Base-by-base conservation (phyloP, 805 yeast species). In the Ogataea paraovalis region DNA sequence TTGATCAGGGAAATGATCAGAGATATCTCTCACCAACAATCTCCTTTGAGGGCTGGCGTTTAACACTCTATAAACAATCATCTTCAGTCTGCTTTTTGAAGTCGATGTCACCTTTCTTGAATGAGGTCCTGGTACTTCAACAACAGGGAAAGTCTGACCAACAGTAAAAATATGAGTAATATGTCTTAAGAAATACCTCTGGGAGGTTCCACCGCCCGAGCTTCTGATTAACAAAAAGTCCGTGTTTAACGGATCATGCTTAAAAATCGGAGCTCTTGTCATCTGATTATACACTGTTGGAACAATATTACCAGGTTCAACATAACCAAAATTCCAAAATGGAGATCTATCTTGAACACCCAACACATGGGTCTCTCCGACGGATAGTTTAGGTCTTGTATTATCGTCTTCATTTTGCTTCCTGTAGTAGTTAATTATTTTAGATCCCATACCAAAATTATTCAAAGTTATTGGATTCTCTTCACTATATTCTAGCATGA, bases 311-410 rank as follows among this genome's bases (percentile, higher is more conserved):
- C 99, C 99, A 2, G 90, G 87, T 41, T 89, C 96, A 7, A 94
- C 98, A 69, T 86, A 87, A 1, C 99, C 99, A 70, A 90, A 94
- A 65, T 91, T 94, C 98, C 99, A 94, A 64, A 94, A 94, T 12
- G 99, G 97, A 7, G 96, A 87, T 58, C 95, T 78, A 67, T 94
- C 99, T 62, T 91, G 96, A 1, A 88, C 87, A n/a, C 97, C 97
- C 33, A 94, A 72, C 2, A 94, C 96, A 67, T 87, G 94, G 0
- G 98, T 94, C 64, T 94, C 99, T 40, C 99, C 99, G 38, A 90
- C 75, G 1, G 88, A 79, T 23, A 90, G 72, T 59, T 91, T 92
- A 0, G 98, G 98, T 50, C 98, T 79, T 4, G 86, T 74, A 3
- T 80, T 78, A 64, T 94, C 99, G 43, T 87, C 90, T 14, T 84